These are phyloP conservation scores for Ceratocystis cacaofunesta DNA, from an alignment of 2,329 filamentous ascomycete genomes.

Conservation along the genomic window DNA sequence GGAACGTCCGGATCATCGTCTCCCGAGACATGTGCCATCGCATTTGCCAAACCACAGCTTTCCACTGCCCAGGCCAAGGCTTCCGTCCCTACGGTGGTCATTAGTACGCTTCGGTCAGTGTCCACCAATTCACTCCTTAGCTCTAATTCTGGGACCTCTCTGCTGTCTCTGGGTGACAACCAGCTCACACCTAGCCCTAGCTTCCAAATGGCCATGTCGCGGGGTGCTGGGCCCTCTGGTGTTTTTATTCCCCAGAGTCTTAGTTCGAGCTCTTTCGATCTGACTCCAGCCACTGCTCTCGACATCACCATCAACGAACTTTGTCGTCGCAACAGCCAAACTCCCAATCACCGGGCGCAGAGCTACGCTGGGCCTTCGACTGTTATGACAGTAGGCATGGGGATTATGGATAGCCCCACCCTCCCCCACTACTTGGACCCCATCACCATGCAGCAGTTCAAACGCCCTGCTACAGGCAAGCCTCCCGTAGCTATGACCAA, in stretches of 20 bases:
- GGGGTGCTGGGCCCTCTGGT: constrained; percentile 16
- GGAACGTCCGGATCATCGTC: constrained; percentile 12
- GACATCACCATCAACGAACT: constrained; percentile 36
- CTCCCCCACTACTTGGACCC: constrained; percentile 14
- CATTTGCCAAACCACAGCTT: neutral
- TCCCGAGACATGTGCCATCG: neutral
- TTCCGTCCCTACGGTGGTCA: constrained; percentile 2
- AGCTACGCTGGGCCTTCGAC: constrained; percentile 15
- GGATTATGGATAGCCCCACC: constrained; percentile 26
- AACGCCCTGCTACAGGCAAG: neutral
- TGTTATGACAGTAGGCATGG: constrained; percentile 7
- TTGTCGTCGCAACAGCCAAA: constrained; percentile 41
- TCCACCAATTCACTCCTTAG: neutral
- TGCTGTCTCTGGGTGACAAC: neutral
- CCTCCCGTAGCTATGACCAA: constrained; percentile 9
- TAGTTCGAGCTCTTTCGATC: constrained; percentile 11
- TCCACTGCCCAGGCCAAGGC: neutral
- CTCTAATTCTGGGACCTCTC: constrained; percentile 10
- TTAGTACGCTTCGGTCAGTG: constrained; percentile 1
- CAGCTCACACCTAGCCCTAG: constrained; percentile 9
- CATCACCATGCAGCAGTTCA: neutral
- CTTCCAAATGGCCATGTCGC: constrained; percentile 15
- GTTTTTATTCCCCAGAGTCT: constrained; percentile 15
- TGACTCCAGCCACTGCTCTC: constrained; percentile 21
- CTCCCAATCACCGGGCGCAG: constrained; percentile 30